These are phyloP conservation scores for Amanita pseudoporphyria DNA, from an alignment of 768 basidiomycete species.

Conservation along the genomic window DNA sequence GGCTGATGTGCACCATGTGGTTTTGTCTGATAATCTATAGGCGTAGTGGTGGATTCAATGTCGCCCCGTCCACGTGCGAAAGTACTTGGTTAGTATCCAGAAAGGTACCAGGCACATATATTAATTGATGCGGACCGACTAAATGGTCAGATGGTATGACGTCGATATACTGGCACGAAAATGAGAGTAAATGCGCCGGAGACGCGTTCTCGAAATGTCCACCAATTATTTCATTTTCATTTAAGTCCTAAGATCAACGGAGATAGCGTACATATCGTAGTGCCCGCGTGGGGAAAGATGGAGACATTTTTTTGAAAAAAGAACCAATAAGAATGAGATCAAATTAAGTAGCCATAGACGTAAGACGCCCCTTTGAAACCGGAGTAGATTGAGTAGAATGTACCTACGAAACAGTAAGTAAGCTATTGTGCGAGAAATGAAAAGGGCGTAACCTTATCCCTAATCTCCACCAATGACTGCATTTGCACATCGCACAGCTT, in stretches of 20 bases:
- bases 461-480: slow-evolving; percentile 24
- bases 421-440: slow-evolving; percentile 17
- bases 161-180: no score
- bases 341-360: background rate
- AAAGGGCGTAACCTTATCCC: slow-evolving; percentile 23
- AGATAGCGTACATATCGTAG: background rate
- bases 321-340: background rate
- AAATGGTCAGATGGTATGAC: no score
- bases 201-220: no score
- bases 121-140: no score
- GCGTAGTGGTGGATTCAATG: background rate
- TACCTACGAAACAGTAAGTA: background rate
- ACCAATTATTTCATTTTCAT: background rate
- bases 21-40: background rate
- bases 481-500: slow-evolving; percentile 23
- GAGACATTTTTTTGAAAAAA: background rate
- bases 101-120: no score
- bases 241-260: background rate
- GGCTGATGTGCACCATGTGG: background rate
- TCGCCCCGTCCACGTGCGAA: no score
- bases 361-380: slow-evolving; percentile 1
- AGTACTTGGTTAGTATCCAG: no score
- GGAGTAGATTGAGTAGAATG: background rate
- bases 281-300: background rate
- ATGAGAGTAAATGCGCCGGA: no score